phyloP scores from a whole-genome alignment of 768 basidiomycete genomes.

The Calvatia gigantea region DNA sequence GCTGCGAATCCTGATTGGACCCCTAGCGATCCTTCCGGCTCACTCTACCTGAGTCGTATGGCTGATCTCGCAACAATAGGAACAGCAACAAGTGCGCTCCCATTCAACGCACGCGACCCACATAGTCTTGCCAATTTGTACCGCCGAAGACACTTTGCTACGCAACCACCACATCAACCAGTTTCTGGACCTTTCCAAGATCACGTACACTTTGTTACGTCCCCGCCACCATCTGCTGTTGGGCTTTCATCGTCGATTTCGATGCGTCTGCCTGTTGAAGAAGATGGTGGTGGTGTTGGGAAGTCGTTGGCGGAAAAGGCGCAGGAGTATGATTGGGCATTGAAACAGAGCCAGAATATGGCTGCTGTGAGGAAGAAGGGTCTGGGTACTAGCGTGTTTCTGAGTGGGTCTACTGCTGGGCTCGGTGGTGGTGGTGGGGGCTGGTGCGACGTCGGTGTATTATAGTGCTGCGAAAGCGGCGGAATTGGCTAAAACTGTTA shows the following conservation, averaged over 20 bases:
- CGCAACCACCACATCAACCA: conserved; percentile 7
- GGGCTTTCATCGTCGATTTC: background rate
- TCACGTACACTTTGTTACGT: conserved; percentile 28
- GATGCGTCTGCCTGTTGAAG: conserved; percentile 20
- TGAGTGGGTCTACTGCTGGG: conserved; percentile 31
- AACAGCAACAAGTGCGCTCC: conserved; percentile 2
- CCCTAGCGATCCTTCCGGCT: conserved; percentile 86
- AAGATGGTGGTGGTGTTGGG: conserved; percentile 4
- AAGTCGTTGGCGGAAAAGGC: conserved; percentile 44
- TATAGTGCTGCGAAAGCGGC: conserved; percentile 34
- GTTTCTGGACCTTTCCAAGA: background rate
- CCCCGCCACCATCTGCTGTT: conserved; percentile 21
- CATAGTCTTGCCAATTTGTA: conserved; percentile 16
- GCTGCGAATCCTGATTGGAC: conserved; percentile 96
- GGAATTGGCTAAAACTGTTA: conserved; percentile 60
- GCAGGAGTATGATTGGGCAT: conserved; percentile 74
- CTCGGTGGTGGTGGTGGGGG: no score
- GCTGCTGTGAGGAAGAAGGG: conserved; percentile 46
- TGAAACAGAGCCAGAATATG: conserved; percentile 63
- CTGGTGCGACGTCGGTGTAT: conserved; percentile 44
- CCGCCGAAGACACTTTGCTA: conserved; percentile 3
- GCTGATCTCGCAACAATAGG: conserved; percentile 51
- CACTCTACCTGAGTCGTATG: conserved; percentile 84
- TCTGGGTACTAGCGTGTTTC: conserved; percentile 36
- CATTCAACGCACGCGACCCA: conserved; percentile 11